A percentile compares a stretch with the other conserved stretches of the same genome.
These are phyloP conservation scores for Mentha longifolia DNA, from an alignment of 257 asterid species.

Conservation along the genomic window DNA sequence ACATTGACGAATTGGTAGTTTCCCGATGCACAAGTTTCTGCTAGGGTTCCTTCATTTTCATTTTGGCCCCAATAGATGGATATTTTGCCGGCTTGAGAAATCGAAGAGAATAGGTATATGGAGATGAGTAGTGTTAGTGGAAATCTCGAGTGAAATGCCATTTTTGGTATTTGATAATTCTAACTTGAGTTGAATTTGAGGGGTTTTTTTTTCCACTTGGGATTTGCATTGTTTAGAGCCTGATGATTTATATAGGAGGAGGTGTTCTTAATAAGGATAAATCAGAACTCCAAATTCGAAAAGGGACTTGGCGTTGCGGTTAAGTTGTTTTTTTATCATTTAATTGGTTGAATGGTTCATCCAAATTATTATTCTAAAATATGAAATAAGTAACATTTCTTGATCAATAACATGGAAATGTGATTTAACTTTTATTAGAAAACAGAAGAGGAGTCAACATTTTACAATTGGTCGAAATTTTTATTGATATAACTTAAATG, in stretches of 20 bases:
- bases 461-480: neutral
- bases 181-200: neutral
- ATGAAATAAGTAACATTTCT: neutral
- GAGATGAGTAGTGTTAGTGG: constrained; percentile 1
- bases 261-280: neutral
- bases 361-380: neutral
- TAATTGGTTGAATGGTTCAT: neutral
- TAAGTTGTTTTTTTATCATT: neutral
- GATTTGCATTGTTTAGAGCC: neutral
- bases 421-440: no score
- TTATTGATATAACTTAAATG: no score
- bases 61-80: constrained; percentile 48
- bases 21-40: constrained; percentile 45
- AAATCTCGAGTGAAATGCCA: neutral
- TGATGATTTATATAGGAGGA: no score
- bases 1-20: constrained; percentile 40
- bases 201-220: no score
- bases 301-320: neutral
- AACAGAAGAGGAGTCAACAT: neutral
- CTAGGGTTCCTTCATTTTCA: constrained; percentile 44
- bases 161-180: neutral
- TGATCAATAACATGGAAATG: neutral
- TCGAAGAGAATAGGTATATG: constrained; percentile 32
- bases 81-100: constrained; percentile 25
- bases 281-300: constrained; percentile 1